Percentiles rank a stretch among this genome's conserved stretches.
Evolutionary conservation across 2,329 filamentous ascomycete genomes (phyloP).

Genomic region (Rhynchosporium secalis): DNA sequence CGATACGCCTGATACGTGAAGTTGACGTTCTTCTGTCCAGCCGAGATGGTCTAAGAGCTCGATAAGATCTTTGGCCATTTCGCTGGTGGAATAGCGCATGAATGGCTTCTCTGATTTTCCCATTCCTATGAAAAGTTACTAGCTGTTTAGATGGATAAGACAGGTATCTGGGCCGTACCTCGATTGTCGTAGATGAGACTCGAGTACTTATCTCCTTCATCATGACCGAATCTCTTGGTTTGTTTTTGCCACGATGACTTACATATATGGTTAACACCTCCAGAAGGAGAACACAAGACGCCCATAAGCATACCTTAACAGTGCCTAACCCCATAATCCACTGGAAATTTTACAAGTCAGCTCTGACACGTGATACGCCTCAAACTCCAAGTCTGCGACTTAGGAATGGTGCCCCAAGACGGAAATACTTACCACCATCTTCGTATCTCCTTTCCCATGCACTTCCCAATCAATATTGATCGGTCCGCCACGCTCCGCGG

Average conservation of each 20-base stretch:
- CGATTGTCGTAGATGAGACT: slow-evolving; percentile 81
- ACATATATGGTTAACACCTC: slow-evolving; percentile 34
- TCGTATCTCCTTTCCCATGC: slow-evolving; percentile 71
- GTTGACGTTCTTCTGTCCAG: slow-evolving; percentile 60
- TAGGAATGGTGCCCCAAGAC: not conserved
- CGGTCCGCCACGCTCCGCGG: slow-evolving; percentile 70
- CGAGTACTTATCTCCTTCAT: slow-evolving; percentile 65
- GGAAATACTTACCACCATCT: slow-evolving; percentile 60
- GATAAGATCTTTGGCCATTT: slow-evolving; percentile 78
- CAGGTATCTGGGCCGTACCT: slow-evolving; percentile 41
- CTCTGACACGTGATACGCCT: slow-evolving; percentile 20
- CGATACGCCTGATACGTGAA: slow-evolving; percentile 75
- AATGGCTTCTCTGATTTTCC: slow-evolving; percentile 77
- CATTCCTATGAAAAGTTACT: slow-evolving; percentile 50
- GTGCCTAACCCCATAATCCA: slow-evolving; percentile 80
- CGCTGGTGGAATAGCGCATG: slow-evolving; percentile 74
- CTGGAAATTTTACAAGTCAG: slow-evolving; percentile 45
- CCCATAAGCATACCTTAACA: slow-evolving; percentile 44
- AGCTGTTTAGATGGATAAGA: not conserved
- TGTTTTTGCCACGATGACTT: slow-evolving; percentile 77
- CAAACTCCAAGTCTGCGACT: not conserved
- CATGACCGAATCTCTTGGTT: slow-evolving; percentile 78
- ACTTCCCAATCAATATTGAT: slow-evolving; percentile 77
- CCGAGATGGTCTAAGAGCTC: slow-evolving; percentile 69
- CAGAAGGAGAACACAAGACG: no score